Percentiles rank a stretch among this genome's conserved stretches.
phyloP scores from a whole-genome alignment of 495 filamentous ascomycete genomes.

The Tricharina praecox region DNA sequence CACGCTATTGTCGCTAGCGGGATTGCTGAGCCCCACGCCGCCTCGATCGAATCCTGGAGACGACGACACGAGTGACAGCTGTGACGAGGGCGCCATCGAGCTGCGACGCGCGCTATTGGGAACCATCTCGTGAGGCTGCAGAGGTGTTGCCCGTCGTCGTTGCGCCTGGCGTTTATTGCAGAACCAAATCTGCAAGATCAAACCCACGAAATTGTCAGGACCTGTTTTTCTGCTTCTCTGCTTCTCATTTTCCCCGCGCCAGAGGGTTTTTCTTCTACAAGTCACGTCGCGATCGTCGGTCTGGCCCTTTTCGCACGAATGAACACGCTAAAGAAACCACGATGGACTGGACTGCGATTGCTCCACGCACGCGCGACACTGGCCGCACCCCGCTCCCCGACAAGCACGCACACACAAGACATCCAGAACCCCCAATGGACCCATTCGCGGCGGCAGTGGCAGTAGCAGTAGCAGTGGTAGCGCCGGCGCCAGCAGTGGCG shows the following conservation, averaged over 20 bases:
- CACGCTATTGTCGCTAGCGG: constrained; percentile 7
- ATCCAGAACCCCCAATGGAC: background rate
- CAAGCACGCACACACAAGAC: background rate
- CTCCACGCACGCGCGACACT: too few relatives aligned
- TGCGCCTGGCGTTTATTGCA: constrained; percentile 93
- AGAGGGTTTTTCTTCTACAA: background rate
- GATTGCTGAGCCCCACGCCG: background rate
- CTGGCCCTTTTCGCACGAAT: background rate
- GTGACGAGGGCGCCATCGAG: background rate
- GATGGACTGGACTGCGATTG: background rate
- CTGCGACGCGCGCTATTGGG: constrained; percentile 12
- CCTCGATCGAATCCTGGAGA: background rate
- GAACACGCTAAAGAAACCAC: background rate
- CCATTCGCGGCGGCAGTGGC: background rate
- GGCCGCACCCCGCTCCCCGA: too few relatives aligned
- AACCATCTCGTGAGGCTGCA: constrained; percentile 61
- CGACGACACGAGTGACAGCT: constrained; percentile 1
- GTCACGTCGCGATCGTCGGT: too few relatives aligned
- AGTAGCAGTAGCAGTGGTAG: too few relatives aligned
- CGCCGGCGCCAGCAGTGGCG: too few relatives aligned
- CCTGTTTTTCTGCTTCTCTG: too few relatives aligned
- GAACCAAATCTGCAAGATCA: constrained; percentile 75
- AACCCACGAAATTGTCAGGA: constrained; percentile 9
- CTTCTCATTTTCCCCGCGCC: background rate
- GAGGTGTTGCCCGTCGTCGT: constrained; percentile 72